Base-by-base conservation (phyloP, 139 green algal genomes). In the Chlorella sp. region DNA sequence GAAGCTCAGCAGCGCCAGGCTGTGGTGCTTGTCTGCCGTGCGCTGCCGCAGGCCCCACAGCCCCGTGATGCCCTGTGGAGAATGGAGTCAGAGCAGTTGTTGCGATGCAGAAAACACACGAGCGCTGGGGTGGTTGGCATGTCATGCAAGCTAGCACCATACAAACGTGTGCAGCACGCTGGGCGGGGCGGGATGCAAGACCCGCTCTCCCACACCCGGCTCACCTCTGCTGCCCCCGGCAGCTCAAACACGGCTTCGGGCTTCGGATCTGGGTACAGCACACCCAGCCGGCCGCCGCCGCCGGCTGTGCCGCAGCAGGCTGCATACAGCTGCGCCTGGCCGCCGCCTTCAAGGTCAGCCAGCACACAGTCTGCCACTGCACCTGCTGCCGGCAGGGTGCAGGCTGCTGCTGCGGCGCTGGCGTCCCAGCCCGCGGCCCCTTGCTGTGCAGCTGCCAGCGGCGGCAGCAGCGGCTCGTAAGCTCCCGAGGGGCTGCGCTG, bases 161-260 rank as follows among this genome's bases (percentile, higher is more conserved):
- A n/a, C n/a, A 11, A 7, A 11, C 8, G 11, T 54, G 46, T 7
- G 46, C 46, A 54, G 2, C 60, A 32, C 34, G 60, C 60, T 9
- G n/a, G 60, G 26, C 60, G 5, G 60, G 60, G 26, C 22, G 26
- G 6, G 6, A 2, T 36, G 7, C 22, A 8, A 17, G 60, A 36
- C 22, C 26, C 17, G 26, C 17, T 32, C 2, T 73, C 32, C 65
- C 32, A 16, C 43, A 32, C 65, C n/a, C 65, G 34, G 34, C 70
- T 46, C 56, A 62, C 81, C 81, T 73, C 70, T 40, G 79, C 79
- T 1, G 79, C 79, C 2, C 79, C 79, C 7, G 79, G 64, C 79
- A 84, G n/a, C 56, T 86, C 81, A 64, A 86, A 74, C 54, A 74
- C 81, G 0, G 56, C 19, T n/a, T 86, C 81, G 19, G 81, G 81